Evolutionary conservation across 1,284 basidiomycete genomes (phyloP), one percentile per base, ranked within the genome.

Genomic region (Acaromyces ingoldii): DNA sequence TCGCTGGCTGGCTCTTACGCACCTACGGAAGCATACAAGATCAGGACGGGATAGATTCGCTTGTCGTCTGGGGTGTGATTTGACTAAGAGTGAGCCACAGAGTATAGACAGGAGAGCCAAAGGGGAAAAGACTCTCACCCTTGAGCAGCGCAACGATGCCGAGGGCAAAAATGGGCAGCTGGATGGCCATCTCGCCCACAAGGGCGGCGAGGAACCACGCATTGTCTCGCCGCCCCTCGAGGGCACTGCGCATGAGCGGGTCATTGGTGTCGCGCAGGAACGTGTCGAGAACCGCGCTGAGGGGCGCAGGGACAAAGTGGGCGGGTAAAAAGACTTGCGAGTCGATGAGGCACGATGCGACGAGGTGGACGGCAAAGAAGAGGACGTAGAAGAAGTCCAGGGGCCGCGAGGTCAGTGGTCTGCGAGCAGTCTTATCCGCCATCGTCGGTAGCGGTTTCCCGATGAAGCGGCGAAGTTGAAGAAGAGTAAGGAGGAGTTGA

Each of bases 161-260:
- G 10, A 62, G 37, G 3, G 55, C n/a, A 30, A 65, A 67, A 28
- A 49, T 57, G 7, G 65, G 65, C 29, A 63, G 55, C 50, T 67
- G 65, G 6, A 67, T 41, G 9, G 65, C 17, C 13, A 59, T 47
- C 45, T 65, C 63, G 54, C 55, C 56, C 33, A 41, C 47, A 46
- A 67, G 22, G 22, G 60, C 49, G 24, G 58, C 60, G 2, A 49
- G 36, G 31, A 67, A 67, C 65, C 65, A 67, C n/a, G 55, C 53
- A 24, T 65, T 58, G 3, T 51, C 51, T n/a, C 49, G 1, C 9
- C 57, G 58, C 2, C 38, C 15, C 3, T 19, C 21, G 17, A 24
- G 26, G 17, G 51, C 26, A 4, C 30, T 28, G 2, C 49, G 41
- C 36, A 67, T 25, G 31, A 67, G 60, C 10, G 65, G 65, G 43